Base-by-base conservation (phyloP, 2,329 filamentous ascomycete species). In the Capronia coronata region DNA sequence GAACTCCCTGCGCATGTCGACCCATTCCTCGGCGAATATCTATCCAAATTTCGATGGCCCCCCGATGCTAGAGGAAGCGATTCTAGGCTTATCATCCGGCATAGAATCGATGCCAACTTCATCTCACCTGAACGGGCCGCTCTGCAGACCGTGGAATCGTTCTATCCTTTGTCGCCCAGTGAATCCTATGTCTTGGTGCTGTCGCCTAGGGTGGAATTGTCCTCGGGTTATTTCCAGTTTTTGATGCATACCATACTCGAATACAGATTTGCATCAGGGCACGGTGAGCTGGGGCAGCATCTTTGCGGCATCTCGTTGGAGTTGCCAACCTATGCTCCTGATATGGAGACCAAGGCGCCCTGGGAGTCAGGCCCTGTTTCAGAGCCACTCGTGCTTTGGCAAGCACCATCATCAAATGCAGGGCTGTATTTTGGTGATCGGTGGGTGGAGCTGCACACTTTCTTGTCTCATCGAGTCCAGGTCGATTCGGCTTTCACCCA, bases 401-500 rank as follows among this genome's bases (percentile, higher is more conserved):
- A 95, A 67, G 80, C 83, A 1, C 90, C 91, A 3, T 86, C 82
- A 57, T 87, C 84, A 62, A 85, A 93, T 56, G 90, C 91, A 1
- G 79, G 83, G 9, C 74, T 98, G 8, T 84, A 91, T 64, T 82
- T 93, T 48, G 89, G 90, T 37, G 80, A 88, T 41, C 89, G 84
- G 62, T 98, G 93, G 93, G 71, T 79, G 10, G 87, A 94, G 59
- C 76, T 95, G 8, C 89, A 96, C 64, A 78, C 81, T 9, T 93
- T 94, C 59, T 76, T 94, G 1, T 79, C 84, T 9, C 75, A 78
- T 41, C 73, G 82, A 5, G 69, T 90, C 8, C 58, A 64, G 11
- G 62, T 35, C 13, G 55, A 61, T 43, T 38, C 56, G 7, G 38
- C 55, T 14, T 43, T 55, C 11, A 35, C 23, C 11, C 57, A 58